Base-by-base conservation (phyloP, 148 eudicot genomes). In the Spergularia bocconei region DNA sequence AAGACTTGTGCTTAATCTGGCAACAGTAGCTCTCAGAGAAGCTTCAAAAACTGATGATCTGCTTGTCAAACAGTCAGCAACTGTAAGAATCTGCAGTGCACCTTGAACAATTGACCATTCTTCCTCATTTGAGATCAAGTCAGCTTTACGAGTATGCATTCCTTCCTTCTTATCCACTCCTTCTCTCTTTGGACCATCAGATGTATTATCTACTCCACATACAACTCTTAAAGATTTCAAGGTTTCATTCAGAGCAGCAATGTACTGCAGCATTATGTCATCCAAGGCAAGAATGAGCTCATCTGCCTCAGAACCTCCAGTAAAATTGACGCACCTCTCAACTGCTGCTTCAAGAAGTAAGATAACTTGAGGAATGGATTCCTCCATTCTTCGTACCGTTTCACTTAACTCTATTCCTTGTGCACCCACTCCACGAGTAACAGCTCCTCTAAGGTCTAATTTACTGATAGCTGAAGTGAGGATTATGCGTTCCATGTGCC, bases 21-120 rank as follows among this genome's bases (percentile, higher is more conserved):
- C 88, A 77, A 94, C 92, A 80, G 93, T 91, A 62, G 98, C 90
- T 78, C 89, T 90, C 84, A 94, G 81, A 38, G 93, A 91, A 82
- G 98, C 98, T 87, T 94, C 98, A 77, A 94, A 94, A 38, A 94
- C 97, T 15, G 98, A 91, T 67, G 91, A 90, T 89, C 98, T 84
- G 77, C 96, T 94, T 5, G 97, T 88, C 79, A 94, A 81, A 81
- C 98, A 88, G 82, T 94, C 97, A 64, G 98, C 82, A 74, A 94
- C 97, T 4, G 97, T 90, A 58, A 94, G 91, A 75, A 94, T 94
- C 80, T 94, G 98, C 79, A 94, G 77, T 73, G 98, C 97, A 77
- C 97, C 93, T 82, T 94, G 98, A 51, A 94, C 96, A 73, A 92
- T 90, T 51, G 98, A 91, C 98, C 98, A 94, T 79, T 94, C 98